Evolutionary conservation across 768 basidiomycete genomes (phyloP), one percentile per base, ranked within the genome.

Genomic region (Cyclocybe aegerita): DNA sequence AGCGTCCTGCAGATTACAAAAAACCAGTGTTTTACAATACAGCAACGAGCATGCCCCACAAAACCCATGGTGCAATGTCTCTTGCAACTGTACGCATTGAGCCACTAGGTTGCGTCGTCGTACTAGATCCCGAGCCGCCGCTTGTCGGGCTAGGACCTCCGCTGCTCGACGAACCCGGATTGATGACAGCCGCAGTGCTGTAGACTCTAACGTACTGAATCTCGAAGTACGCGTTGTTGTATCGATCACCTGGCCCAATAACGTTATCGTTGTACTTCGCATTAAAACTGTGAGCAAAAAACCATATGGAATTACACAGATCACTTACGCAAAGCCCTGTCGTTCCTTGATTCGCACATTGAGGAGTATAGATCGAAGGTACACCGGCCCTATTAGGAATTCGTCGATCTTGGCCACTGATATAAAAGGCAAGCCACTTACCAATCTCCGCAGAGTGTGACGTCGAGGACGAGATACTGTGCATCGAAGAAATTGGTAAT

Each of bases 131-230:
- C 23, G 23, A 23, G 23, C 23, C 23, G 5, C 23, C 5, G 23
- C 23, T 23, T 23, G 23, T 23, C 23, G 23, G 23, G 23, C 23
- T 23, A 23, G 23, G 23, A 23, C 23, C 23, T 23, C 23, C 23
- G 23, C 23, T 23, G 23, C 23, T 23, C 23, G 23, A 23, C 23
- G 23, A 23, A 23, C 23, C 23, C 23, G 23, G 23, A 23, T 1
- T 23, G 23, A 23, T 5, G 23, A 23, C 23, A 23, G 23, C 23
- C 23, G 23, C 23, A 23, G 23, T 23, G 23, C 23, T 23, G 59
- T 84, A 86, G 9, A 80, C 79, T 35, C 78, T 72, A 49, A 85
- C 63, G 52, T 76, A 79, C 34, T 72, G 62, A 59, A 86, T 74
- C 61, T 83, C 82, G 59, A 81, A 85, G 58, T 74, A 79, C 1